Evolutionary conservation across 768 basidiomycete species (phyloP).

Genomic region (Russula emetica): DNA sequence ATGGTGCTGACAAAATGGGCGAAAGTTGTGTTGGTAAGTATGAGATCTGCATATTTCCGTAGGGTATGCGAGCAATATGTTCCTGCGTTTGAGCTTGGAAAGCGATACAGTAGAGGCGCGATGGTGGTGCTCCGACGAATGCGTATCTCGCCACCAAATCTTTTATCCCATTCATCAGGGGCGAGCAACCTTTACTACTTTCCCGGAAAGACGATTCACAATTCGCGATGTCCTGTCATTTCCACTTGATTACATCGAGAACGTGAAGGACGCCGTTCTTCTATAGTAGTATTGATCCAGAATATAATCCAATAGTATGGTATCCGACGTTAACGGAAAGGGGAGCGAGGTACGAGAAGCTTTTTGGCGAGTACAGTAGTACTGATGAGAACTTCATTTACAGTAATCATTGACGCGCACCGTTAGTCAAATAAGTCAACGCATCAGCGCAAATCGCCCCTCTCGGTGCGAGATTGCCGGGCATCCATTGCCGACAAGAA

Average conservation of each 20-base stretch:
- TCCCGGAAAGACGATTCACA: conserved; percentile 80
- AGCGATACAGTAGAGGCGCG: conserved; percentile 30
- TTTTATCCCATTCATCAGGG: conserved; percentile 35
- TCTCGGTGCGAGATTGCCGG: conserved; percentile 72
- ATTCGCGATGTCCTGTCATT: conserved; percentile 75
- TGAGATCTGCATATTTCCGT: conserved; percentile 61
- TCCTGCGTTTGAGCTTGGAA: conserved; percentile 1
- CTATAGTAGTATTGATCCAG: conserved; percentile 75
- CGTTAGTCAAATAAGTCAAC: conserved; percentile 30
- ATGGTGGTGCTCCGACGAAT: conserved; percentile 64
- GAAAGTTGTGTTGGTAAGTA: conserved; percentile 60
- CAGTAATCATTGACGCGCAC: neutral
- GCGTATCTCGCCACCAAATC: conserved; percentile 86
- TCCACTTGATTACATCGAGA: conserved; percentile 79
- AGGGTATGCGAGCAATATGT: conserved; percentile 44
- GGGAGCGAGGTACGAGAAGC: conserved; percentile 74
- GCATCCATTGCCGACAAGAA: conserved; percentile 80
- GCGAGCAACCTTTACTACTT: conserved; percentile 13
- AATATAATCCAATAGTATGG: conserved; percentile 71
- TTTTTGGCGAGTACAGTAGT: too few species aligned
- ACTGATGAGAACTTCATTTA: conserved; percentile 39
- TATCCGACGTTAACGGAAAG: conserved; percentile 67
- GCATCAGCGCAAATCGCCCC: conserved; percentile 60
- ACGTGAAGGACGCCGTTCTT: conserved; percentile 77
- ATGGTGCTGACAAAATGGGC: conserved; percentile 44